Evolutionary conservation across 805 yeast species (phyloP).

Genomic region (Candida methanosorbosa): DNA sequence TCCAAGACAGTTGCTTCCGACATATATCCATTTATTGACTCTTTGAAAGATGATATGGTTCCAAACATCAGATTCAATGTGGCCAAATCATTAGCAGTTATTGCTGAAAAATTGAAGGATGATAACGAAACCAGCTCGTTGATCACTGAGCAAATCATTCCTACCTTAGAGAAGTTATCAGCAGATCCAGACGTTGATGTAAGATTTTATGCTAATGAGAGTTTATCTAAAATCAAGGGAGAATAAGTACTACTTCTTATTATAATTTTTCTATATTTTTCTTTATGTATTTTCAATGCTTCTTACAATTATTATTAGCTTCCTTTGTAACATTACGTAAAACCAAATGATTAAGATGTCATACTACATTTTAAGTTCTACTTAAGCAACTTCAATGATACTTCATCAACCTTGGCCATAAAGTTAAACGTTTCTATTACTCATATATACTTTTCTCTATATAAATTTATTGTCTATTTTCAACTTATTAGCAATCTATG

Average conservation of each 20-base stretch:
- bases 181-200: constrained; percentile 85
- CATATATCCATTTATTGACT: constrained; percentile 72
- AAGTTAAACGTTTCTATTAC: neutral
- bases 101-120: constrained; percentile 42
- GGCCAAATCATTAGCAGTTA: constrained; percentile 69
- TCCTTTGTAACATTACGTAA: too few species aligned
- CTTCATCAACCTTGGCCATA: too few species aligned
- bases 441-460: too few species aligned
- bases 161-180: constrained; percentile 55
- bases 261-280: neutral
- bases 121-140: constrained; percentile 25
- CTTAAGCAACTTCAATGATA: too few species aligned
- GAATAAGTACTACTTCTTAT: neutral
- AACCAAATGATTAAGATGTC: too few species aligned
- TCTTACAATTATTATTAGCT: neutral
- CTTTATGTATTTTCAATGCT: neutral
- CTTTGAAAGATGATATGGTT: constrained; percentile 68
- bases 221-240: constrained; percentile 10
- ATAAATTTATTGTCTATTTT: too few species aligned
- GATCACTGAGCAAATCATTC: constrained; percentile 45
- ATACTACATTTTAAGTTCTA: too few species aligned
- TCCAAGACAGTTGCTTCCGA: constrained; percentile 49
- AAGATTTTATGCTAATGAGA: constrained; percentile 70
- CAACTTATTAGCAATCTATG: too few species aligned
- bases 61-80: constrained; percentile 95